Base-by-base conservation (phyloP, 495 filamentous ascomycete genomes). In the Penicillium pancosmium region DNA sequence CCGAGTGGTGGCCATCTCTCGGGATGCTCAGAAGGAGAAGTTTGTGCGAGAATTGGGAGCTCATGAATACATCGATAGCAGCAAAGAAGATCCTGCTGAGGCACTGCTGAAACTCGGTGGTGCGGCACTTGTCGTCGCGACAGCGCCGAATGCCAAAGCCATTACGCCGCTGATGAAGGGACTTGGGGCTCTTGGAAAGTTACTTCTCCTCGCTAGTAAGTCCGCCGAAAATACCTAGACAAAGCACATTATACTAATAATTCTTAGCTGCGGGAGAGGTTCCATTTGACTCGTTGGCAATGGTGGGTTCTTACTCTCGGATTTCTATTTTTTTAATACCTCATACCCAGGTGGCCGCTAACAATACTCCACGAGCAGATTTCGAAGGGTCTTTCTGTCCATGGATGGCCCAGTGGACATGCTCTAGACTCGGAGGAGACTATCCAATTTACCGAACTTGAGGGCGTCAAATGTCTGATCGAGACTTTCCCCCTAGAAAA, bases 391-490 rank as follows among this genome's bases (percentile, higher is more conserved):
- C 46, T 79, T 5, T 82, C 79, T 6, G 76, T 91, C 0, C 75
- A 79, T 34, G 79, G 81, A n/a, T 90, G 84, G 82, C 84, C 86
- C 0, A 77, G 73, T 43, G 88, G 88, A 0, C 82, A 88, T 59
- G 82, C 84, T 0, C 66, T 79, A 2, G 88, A 91, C 65, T 74
- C 73, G 5, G 88, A 90, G 70, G 87, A 91, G 59, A 78, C 88
- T 0, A 84, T 91, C 55, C 65, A 62, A 11, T 91, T 91, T 64
- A 75, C 87, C 0, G 56, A 81, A 57, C 60, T 79, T 21, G 77
- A 88, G 41, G 76, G 75, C 6, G 75, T 91, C 38, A 80, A 86
- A 57, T 89, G 85, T 66, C 61, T 86, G 73, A 74, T 90, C 23
- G 82, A 90, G 74, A 84, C 74, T 61, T 89, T 82, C 56, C 80